A percentile compares a stretch with the other conserved stretches of the same genome.
Conservation (phyloP, 768 basidiomycete species). For the Kwoniella botswanensis region DNA sequence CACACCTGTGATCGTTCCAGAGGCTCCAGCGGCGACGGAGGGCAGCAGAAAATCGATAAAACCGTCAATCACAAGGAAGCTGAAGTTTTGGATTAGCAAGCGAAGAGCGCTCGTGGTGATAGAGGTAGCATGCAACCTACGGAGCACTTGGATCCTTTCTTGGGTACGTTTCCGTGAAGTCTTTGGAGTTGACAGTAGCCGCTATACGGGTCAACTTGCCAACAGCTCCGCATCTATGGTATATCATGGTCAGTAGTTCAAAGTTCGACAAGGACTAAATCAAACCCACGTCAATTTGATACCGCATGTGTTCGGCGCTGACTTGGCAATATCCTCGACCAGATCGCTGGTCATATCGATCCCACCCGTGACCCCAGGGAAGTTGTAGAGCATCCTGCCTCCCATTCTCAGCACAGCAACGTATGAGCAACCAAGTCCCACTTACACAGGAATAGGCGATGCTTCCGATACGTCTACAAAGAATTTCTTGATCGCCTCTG, state of each 20-base stretch:
- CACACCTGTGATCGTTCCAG: background rate
- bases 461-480: constrained; percentile 73
- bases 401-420: too few relatives aligned
- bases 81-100: background rate
- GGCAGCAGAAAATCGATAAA: background rate
- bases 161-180: constrained; percentile 68
- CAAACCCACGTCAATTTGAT: constrained; percentile 79
- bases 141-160: constrained; percentile 62
- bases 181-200: constrained; percentile 65
- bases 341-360: constrained; percentile 88
- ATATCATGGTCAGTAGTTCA: background rate
- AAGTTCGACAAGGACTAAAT: constrained; percentile 3
- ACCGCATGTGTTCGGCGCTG: constrained; percentile 74
- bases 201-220: constrained; percentile 83
- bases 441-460: constrained; percentile 75
- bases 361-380: constrained; percentile 82
- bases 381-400: constrained; percentile 70
- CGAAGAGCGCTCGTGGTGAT: background rate
- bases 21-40: background rate
- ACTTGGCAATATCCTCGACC: constrained; percentile 73
- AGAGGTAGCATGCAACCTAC: constrained; percentile 73
- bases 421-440: background rate
- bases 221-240: constrained; percentile 79
- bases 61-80: background rate
- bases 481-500: constrained; percentile 70